Conservation (phyloP, 805 yeast genomes). For the Scheffersomyces spartinae region DNA sequence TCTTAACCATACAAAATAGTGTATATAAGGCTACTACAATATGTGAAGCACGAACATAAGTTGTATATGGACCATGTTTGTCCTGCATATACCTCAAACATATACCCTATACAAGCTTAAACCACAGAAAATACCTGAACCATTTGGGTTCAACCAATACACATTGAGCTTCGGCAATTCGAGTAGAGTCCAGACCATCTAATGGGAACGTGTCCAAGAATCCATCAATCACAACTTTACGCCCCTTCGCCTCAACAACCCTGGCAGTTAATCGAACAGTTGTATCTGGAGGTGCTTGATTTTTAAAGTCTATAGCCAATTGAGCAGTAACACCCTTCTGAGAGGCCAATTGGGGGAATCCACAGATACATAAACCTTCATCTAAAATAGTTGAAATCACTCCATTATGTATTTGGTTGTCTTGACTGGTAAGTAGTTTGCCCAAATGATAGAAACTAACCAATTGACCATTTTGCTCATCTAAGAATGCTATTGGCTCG, state of each 20-base stretch:
- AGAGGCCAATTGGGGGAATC: constrained; percentile 71
- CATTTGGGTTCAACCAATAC: constrained; percentile 79
- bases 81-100: too few relatives aligned
- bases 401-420: constrained; percentile 74
- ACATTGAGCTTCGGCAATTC: constrained; percentile 54
- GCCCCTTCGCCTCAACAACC: constrained; percentile 56
- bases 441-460: constrained; percentile 68
- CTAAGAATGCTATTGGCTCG: constrained; percentile 60
- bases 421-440: constrained; percentile 47
- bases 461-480: constrained; percentile 39
- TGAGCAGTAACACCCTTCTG: constrained; percentile 84
- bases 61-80: too few relatives aligned
- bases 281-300: constrained; percentile 50
- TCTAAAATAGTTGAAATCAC: constrained; percentile 69
- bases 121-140: constrained; percentile 59
- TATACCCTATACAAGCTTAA: too few relatives aligned
- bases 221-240: constrained; percentile 77
- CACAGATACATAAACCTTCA: constrained; percentile 77
- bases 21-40: too few relatives aligned
- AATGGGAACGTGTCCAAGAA: constrained; percentile 39
- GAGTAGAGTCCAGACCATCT: constrained; percentile 14
- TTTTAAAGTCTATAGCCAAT: constrained; percentile 52
- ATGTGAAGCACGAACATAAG: too few relatives aligned
- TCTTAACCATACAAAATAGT: too few relatives aligned
- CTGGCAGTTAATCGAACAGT: constrained; percentile 58